phyloP scores from a whole-genome alignment of 352 stramenopile species.

The Phytophthora hibernalis region DNA sequence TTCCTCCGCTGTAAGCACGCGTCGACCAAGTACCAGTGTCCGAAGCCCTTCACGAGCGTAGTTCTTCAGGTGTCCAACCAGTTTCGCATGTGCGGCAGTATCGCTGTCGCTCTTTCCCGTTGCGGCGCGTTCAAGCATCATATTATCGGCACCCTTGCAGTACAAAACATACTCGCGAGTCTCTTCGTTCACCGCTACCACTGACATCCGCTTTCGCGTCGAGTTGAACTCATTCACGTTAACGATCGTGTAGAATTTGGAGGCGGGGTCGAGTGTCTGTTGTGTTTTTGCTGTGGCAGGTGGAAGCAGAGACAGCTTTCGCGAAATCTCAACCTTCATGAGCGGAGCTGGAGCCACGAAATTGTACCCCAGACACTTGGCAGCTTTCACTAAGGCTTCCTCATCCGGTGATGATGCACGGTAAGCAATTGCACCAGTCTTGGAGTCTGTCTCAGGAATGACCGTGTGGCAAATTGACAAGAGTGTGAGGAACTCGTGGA shows the following conservation, averaged over 20 bases:
- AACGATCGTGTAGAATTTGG: constrained; percentile 60
- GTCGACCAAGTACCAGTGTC: constrained; percentile 74
- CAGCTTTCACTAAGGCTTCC: constrained; percentile 69
- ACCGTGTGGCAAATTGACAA: constrained; percentile 75
- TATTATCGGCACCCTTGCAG: constrained; percentile 87
- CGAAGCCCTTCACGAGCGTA: constrained; percentile 84
- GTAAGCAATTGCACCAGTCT: constrained; percentile 51
- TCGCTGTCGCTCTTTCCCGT: constrained; percentile 18
- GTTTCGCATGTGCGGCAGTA: constrained; percentile 16
- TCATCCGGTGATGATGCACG: constrained; percentile 71
- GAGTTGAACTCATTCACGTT: constrained; percentile 91
- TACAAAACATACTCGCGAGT: constrained; percentile 62
- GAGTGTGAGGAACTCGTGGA: constrained; percentile 66
- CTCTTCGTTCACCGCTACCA: constrained; percentile 85
- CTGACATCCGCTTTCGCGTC: constrained; percentile 98
- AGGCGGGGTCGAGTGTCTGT: constrained; percentile 18
- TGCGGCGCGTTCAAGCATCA: constrained; percentile 74
- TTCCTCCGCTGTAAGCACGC: constrained; percentile 55
- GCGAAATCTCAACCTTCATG: constrained; percentile 61
- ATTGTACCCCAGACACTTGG: constrained; percentile 68
- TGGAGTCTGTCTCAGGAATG: constrained; percentile 71
- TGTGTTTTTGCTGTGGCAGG: constrained; percentile 16
- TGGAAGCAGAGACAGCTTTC: constrained; percentile 38
- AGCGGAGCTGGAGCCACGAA: constrained; percentile 58
- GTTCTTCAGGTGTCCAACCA: constrained; percentile 58